A percentile compares a stretch with the other conserved stretches of the same genome.
Conservation (phyloP, 2,329 filamentous ascomycete species). For the Fusarium liriodendri region DNA sequence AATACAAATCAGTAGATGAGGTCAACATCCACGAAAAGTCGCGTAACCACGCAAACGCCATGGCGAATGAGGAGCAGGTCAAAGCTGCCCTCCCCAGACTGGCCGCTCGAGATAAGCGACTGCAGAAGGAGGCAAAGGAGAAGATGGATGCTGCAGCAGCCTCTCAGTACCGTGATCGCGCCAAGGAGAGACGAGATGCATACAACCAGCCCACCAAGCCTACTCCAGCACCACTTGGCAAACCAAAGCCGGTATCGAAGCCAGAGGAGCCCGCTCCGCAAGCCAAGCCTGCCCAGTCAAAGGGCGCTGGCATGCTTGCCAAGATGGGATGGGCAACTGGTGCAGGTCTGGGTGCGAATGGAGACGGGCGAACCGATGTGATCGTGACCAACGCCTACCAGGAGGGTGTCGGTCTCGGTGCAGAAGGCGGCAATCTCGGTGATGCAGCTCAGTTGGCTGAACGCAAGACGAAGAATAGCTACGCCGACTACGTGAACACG, state of each 20-base stretch:
- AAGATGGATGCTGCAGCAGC: constrained; percentile 38
- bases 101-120: constrained; percentile 53
- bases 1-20: constrained; percentile 58
- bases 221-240: constrained; percentile 49
- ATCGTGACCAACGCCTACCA: constrained; percentile 74
- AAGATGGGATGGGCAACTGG: constrained; percentile 80
- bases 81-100: constrained; percentile 61
- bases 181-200: constrained; percentile 72
- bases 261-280: constrained; percentile 33
- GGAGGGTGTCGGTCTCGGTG: constrained; percentile 76
- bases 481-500: constrained; percentile 71
- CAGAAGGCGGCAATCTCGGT: constrained; percentile 75
- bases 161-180: constrained; percentile 71
- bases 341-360: constrained; percentile 72
- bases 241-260: constrained; percentile 38
- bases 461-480: constrained; percentile 69
- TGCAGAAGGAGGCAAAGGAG: constrained; percentile 46
- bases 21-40: constrained; percentile 57
- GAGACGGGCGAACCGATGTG: constrained; percentile 71
- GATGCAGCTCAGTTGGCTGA: constrained; percentile 74
- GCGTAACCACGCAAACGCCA: constrained; percentile 55
- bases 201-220: constrained; percentile 71
- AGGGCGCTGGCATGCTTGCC: constrained; percentile 74
- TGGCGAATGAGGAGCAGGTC: constrained; percentile 54
- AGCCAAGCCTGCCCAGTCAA: constrained; percentile 59